Evolutionary conservation across 2,329 filamentous ascomycete species (phyloP).

Genomic region (Aureobasidium subglaciale): DNA sequence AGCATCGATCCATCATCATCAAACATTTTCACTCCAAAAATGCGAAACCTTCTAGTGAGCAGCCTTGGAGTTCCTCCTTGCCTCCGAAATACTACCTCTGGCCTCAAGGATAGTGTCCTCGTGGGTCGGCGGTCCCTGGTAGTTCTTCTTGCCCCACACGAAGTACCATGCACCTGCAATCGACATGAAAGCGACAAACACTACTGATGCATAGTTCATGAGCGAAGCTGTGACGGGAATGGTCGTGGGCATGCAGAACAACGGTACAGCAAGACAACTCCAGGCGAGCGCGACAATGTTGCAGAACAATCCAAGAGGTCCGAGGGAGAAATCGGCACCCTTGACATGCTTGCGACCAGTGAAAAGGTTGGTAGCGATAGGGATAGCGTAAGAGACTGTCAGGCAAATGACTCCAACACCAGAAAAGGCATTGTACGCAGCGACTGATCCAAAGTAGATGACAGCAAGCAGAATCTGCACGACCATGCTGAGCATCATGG

Average conservation of each 20-base stretch:
- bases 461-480: constrained; percentile 57
- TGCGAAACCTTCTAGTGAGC: neutral
- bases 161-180: constrained; percentile 62
- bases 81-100: neutral
- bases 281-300: constrained; percentile 61
- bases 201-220: constrained; percentile 69
- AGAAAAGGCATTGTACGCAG: constrained; percentile 61
- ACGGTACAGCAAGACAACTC: constrained; percentile 60
- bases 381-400: constrained; percentile 61
- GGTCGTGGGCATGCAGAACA: constrained; percentile 65
- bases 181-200: constrained; percentile 59
- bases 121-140: constrained; percentile 48
- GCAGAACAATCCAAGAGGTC: constrained; percentile 52
- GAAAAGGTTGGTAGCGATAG: constrained; percentile 58
- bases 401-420: constrained; percentile 63
- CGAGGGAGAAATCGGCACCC: constrained; percentile 54
- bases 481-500: constrained; percentile 64
- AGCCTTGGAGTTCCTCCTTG: constrained; percentile 1
- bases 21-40: constrained; percentile 3
- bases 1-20: neutral
- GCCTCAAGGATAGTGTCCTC: constrained; percentile 24
- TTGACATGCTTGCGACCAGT: constrained; percentile 54
- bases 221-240: constrained; percentile 52
- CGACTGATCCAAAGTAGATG: constrained; percentile 62
- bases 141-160: constrained; percentile 63